phyloP scores from a whole-genome alignment of 768 basidiomycete species.

The Mycena belliarum region DNA sequence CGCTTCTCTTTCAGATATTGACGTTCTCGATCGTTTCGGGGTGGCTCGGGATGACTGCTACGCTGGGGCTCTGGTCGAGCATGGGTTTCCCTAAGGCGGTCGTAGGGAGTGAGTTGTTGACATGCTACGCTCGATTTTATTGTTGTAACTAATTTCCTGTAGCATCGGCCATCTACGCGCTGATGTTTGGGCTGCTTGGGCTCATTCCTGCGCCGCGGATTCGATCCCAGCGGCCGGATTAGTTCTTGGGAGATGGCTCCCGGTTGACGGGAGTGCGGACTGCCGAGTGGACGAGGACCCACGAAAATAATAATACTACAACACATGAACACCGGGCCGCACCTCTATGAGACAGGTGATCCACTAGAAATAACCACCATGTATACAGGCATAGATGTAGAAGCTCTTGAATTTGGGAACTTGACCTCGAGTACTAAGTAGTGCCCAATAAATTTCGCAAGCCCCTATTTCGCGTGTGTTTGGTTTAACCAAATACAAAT shows the following conservation, averaged over 20 bases:
- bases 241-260: background rate
- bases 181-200: slow-evolving; percentile 74
- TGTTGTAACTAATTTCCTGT: background rate
- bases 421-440: no score
- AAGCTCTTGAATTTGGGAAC: background rate
- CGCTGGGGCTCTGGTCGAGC: slow-evolving; percentile 66
- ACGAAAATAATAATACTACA: background rate
- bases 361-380: background rate
- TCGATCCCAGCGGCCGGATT: slow-evolving; percentile 13
- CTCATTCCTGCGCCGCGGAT: slow-evolving; percentile 62
- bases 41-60: slow-evolving; percentile 61
- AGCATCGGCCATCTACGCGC: slow-evolving; percentile 72
- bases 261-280: no score
- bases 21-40: slow-evolving; percentile 71
- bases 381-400: background rate
- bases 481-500: background rate
- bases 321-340: background rate
- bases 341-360: background rate
- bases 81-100: slow-evolving; percentile 65
- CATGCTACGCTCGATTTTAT: background rate
- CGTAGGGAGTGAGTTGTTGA: slow-evolving; percentile 53
- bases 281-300: background rate
- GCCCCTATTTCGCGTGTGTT: slow-evolving; percentile 8
- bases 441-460: background rate
- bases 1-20: slow-evolving; percentile 38